These are phyloP conservation scores for Alternaria conjuncta DNA, from an alignment of 2,329 filamentous ascomycete species.

Conservation along the genomic window DNA sequence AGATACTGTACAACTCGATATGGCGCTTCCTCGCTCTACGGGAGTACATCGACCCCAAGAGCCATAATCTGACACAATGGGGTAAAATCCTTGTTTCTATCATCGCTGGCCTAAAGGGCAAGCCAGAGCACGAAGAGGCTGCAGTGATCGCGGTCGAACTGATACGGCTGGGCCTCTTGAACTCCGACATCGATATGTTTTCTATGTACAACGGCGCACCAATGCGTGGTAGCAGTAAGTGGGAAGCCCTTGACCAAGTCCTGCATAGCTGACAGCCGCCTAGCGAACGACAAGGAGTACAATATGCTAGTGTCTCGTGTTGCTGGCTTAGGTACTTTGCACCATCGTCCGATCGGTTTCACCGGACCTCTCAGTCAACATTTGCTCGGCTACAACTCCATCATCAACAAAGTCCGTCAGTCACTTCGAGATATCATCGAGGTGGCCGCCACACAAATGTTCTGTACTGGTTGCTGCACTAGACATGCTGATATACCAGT, in stretches of 20 bases:
- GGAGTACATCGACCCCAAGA: conserved; percentile 75
- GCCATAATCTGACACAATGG: conserved; percentile 83
- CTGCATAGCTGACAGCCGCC: conserved; percentile 20
- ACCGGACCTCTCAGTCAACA: conserved; percentile 93
- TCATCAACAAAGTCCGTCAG: conserved; percentile 79
- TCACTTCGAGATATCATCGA: conserved; percentile 84
- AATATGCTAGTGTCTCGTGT: conserved; percentile 85
- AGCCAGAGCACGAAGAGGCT: conserved; percentile 72
- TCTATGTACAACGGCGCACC: conserved; percentile 63
- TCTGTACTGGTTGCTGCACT: conserved; percentile 79
- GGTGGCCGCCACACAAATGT: conserved; percentile 78
- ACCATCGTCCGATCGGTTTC: conserved; percentile 86
- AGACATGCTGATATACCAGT: conserved; percentile 66
- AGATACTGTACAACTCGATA: conserved; percentile 75
- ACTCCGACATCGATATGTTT: conserved; percentile 68
- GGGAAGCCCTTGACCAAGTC: neutral
- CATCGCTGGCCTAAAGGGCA: conserved; percentile 66
- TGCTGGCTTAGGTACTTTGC: conserved; percentile 80
- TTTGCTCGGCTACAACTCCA: conserved; percentile 82
- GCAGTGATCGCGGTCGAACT: conserved; percentile 86
- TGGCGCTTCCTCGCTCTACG: conserved; percentile 91
- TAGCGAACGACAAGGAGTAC: conserved; percentile 76
- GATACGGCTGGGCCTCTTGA: conserved; percentile 78
- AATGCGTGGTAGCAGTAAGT: conserved; percentile 58
- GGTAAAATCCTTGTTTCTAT: conserved; percentile 75